Percentiles rank a stretch among this genome's conserved stretches.
These are phyloP conservation scores for Neonectria neomacrospora DNA, from an alignment of 2,329 filamentous ascomycete species.

Conservation along the genomic window DNA sequence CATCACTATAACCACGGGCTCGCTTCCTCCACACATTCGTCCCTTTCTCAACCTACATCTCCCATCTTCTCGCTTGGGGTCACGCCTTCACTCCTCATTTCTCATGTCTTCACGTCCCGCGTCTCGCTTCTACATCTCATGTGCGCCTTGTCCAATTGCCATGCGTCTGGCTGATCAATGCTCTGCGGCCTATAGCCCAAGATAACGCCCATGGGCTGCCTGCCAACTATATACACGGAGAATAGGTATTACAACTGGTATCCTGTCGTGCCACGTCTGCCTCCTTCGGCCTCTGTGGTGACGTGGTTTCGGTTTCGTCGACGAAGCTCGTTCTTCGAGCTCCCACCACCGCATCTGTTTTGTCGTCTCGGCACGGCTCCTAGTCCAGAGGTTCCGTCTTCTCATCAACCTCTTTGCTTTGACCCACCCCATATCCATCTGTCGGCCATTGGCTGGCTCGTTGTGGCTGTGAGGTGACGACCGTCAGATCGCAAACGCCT, in stretches of 20 bases:
- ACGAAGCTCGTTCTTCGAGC: constrained; percentile 14
- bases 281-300: neutral
- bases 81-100: no score
- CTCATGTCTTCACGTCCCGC: neutral
- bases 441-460: constrained; percentile 1
- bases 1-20: no score
- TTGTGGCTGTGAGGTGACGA: constrained; percentile 3
- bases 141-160: constrained; percentile 40
- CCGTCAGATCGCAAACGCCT: constrained; percentile 14
- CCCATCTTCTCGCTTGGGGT: neutral
- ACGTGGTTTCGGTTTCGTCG: constrained; percentile 5
- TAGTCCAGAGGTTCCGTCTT: constrained; percentile 8
- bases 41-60: neutral
- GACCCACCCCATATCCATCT: neutral
- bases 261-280: constrained; percentile 20
- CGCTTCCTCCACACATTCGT: neutral
- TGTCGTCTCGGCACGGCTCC: neutral
- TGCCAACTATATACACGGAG: constrained; percentile 43
- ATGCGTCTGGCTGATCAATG: constrained; percentile 32
- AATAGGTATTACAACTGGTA: constrained; percentile 47
- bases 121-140: neutral
- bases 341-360: neutral
- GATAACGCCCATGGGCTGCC: constrained; percentile 32
- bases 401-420: neutral
- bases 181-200: constrained; percentile 35